These are phyloP conservation scores for Boletus tomentosulus DNA, from an alignment of 768 basidiomycete genomes.

Conservation along the genomic window DNA sequence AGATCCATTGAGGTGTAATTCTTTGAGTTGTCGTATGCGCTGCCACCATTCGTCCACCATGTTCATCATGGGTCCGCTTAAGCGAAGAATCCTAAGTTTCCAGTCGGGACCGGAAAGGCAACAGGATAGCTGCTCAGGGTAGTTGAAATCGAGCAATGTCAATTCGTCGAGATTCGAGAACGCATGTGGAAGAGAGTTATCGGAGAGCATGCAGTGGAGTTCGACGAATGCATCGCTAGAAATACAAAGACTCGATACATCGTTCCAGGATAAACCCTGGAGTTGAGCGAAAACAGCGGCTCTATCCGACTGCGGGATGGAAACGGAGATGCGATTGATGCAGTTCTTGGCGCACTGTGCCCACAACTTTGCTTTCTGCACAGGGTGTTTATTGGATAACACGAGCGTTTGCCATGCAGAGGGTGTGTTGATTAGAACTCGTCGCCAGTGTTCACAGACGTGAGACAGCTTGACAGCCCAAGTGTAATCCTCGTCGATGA, in stretches of 20 bases:
- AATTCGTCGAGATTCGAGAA: constrained; percentile 38
- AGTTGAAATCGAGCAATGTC: constrained; percentile 1
- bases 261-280: constrained; percentile 21
- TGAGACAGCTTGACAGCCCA: constrained; percentile 47
- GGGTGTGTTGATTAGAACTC: constrained; percentile 46
- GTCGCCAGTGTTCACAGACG: constrained; percentile 64
- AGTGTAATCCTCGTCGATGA: constrained; percentile 40
- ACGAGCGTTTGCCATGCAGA: constrained; percentile 58
- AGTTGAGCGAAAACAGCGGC: constrained; percentile 16
- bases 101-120: constrained; percentile 17
- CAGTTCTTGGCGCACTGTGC: constrained; percentile 48
- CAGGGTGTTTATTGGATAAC: constrained; percentile 44
- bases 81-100: constrained; percentile 23
- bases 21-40: constrained; percentile 20
- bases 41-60: constrained; percentile 15
- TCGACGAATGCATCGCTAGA: constrained; percentile 5
- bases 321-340: constrained; percentile 34
- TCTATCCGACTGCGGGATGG: constrained; percentile 13
- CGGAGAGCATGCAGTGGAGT: constrained; percentile 28
- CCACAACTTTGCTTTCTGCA: constrained; percentile 57
- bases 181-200: constrained; percentile 27
- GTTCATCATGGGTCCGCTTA: constrained; percentile 8
- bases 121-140: neutral
- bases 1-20: constrained; percentile 8
- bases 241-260: constrained; percentile 18